Percentiles rank a stretch among this genome's conserved stretches.
Evolutionary conservation across 805 yeast species (phyloP).

Genomic region (Tetrapisispora taiwanensis): DNA sequence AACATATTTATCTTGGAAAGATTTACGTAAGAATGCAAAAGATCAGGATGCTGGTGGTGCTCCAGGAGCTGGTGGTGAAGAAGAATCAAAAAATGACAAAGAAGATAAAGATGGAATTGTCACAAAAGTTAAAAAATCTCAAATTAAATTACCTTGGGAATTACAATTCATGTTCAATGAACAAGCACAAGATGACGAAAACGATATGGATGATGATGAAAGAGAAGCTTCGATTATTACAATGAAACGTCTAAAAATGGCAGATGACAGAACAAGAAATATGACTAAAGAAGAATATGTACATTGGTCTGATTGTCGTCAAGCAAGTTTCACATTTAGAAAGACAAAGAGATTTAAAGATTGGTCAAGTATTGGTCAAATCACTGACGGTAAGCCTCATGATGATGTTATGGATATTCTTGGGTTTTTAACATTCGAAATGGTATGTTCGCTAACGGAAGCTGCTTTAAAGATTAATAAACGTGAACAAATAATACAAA

Average conservation of each 20-base stretch:
- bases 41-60: slow-evolving; percentile 52
- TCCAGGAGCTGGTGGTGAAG: slow-evolving; percentile 32
- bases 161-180: slow-evolving; percentile 86
- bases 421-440: slow-evolving; percentile 92
- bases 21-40: slow-evolving; percentile 74
- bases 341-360: slow-evolving; percentile 91
- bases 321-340: slow-evolving; percentile 91
- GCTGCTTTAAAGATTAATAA: slow-evolving; percentile 75
- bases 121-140: slow-evolving; percentile 60
- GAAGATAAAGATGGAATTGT: slow-evolving; percentile 35
- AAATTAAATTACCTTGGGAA: slow-evolving; percentile 90
- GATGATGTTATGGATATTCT: slow-evolving; percentile 94
- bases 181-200: slow-evolving; percentile 67
- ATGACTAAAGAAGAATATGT: slow-evolving; percentile 98
- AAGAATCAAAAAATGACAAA: slow-evolving; percentile 25
- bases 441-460: slow-evolving; percentile 90
- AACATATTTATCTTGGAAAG: slow-evolving; percentile 94
- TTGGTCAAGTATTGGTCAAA: slow-evolving; percentile 82
- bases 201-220: slow-evolving; percentile 76
- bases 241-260: slow-evolving; percentile 77
- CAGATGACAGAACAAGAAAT: slow-evolving; percentile 83
- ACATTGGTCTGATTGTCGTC: slow-evolving; percentile 98
- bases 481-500: slow-evolving; percentile 45
- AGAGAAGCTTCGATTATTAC: slow-evolving; percentile 82
- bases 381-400: slow-evolving; percentile 84